phyloP scores from a whole-genome alignment of 2,329 filamentous ascomycete genomes.

The Knufia petricola region DNA sequence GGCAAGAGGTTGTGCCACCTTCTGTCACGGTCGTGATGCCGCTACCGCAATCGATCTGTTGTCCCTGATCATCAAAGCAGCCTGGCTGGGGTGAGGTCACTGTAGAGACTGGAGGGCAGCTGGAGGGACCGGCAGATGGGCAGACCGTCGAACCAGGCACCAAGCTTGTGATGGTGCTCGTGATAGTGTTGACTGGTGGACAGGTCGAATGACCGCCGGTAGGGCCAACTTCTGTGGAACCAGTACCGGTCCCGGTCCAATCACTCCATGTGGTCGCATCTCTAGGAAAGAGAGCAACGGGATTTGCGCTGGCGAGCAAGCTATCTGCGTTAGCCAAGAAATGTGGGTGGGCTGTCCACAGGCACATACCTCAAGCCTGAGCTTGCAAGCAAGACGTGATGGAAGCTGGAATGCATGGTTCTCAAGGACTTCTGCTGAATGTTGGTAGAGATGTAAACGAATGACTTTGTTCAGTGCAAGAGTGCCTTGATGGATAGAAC shows the following conservation, averaged over 20 bases:
- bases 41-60: too few relatives aligned
- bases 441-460: constrained; percentile 4
- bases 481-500: background rate
- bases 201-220: background rate
- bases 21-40: background rate
- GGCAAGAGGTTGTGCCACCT: too few relatives aligned
- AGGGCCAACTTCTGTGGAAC: constrained; percentile 1
- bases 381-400: constrained; percentile 5
- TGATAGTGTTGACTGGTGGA: background rate
- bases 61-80: background rate
- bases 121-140: background rate
- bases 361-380: constrained; percentile 4
- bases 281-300: background rate
- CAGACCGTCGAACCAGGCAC: background rate
- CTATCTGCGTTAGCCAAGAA: background rate
- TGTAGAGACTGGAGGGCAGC: background rate
- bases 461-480: constrained; percentile 1
- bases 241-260: constrained; percentile 5
- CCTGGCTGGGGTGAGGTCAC: background rate
- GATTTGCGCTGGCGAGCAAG: constrained; percentile 7
- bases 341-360: background rate
- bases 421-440: background rate
- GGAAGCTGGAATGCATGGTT: constrained; percentile 1
- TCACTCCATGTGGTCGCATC: constrained; percentile 6
- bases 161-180: background rate